Evolutionary conservation across 2,329 filamentous ascomycete species (phyloP).

Genomic region (Albophoma yamanashiensis): DNA sequence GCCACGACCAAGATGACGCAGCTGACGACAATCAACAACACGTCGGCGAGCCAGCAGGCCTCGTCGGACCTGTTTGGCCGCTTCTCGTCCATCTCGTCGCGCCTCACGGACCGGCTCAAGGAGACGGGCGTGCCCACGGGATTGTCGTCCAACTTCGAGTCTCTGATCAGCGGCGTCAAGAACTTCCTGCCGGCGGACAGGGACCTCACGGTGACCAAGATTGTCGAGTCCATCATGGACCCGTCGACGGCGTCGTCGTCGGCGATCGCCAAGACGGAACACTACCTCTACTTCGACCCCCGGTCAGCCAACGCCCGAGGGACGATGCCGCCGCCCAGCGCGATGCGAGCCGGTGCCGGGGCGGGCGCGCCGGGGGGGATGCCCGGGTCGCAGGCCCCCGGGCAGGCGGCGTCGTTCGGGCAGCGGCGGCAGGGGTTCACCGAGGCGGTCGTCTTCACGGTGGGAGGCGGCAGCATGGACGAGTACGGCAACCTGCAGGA

Average conservation of each 20-base stretch:
- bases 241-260: slow-evolving; percentile 80
- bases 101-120: slow-evolving; percentile 87
- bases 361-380: slow-evolving; percentile 35
- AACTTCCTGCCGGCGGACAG: slow-evolving; percentile 96
- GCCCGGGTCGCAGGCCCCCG: slow-evolving; percentile 40
- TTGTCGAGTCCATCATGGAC: slow-evolving; percentile 97
- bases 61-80: slow-evolving; percentile 79
- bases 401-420: slow-evolving; percentile 77
- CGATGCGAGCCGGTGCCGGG: slow-evolving; percentile 34
- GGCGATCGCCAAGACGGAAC: slow-evolving; percentile 91
- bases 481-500: slow-evolving; percentile 96
- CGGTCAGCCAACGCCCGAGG: slow-evolving; percentile 86
- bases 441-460: slow-evolving; percentile 88
- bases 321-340: slow-evolving; percentile 73
- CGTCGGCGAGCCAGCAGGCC: slow-evolving; percentile 46
- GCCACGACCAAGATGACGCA: slow-evolving; percentile 97
- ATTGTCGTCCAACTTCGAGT: slow-evolving; percentile 75
- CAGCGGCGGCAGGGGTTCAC: slow-evolving; percentile 82
- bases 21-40: slow-evolving; percentile 80
- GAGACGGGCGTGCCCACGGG: slow-evolving; percentile 68
- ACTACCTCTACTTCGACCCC: slow-evolving; percentile 95
- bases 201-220: slow-evolving; percentile 93
- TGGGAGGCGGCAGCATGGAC: slow-evolving; percentile 95
- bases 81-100: slow-evolving; percentile 83
- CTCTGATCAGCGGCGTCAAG: slow-evolving; percentile 89